Evolutionary conservation across 176 grass and related monocot genomes (phyloP).

Genomic region (Zizania latifolia): DNA sequence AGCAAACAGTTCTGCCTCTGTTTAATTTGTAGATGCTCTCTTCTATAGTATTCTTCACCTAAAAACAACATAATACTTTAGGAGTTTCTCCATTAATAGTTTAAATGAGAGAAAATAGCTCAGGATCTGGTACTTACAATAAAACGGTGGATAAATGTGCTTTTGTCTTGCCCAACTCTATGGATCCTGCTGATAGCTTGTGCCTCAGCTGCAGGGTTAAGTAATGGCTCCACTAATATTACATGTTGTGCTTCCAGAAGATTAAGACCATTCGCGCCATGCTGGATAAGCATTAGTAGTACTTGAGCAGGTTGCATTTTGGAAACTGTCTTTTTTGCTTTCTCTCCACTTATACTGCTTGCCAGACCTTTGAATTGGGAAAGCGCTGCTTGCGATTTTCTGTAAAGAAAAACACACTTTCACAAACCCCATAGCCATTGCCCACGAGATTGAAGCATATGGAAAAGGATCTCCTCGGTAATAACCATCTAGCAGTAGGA

Average conservation of each 20-base stretch:
- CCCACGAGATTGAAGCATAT: conserved; percentile 17
- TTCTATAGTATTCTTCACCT: conserved; percentile 93
- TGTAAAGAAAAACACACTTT: conserved; percentile 25
- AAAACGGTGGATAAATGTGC: conserved; percentile 90
- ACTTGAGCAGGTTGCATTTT: conserved; percentile 54
- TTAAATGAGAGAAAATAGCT: background rate
- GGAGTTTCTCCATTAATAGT: background rate
- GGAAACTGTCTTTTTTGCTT: conserved; percentile 18
- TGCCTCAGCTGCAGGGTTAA: conserved; percentile 84
- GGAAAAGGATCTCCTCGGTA: background rate
- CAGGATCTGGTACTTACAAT: conserved; percentile 38
- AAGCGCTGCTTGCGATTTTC: conserved; percentile 82
- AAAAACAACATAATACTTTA: conserved; percentile 1
- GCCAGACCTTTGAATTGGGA: conserved; percentile 77
- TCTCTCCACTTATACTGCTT: conserved; percentile 25
- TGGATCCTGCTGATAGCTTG: conserved; percentile 94
- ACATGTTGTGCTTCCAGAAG: conserved; percentile 97
- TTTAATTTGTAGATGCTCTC: conserved; percentile 87
- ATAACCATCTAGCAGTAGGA: conserved; percentile 10
- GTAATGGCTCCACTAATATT: conserved; percentile 74
- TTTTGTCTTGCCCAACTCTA: conserved; percentile 88
- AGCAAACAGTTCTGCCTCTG: conserved; percentile 54
- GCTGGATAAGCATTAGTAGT: conserved; percentile 84
- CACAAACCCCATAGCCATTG: conserved; percentile 7
- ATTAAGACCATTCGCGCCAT: conserved; percentile 95